Base-by-base conservation (phyloP, 768 basidiomycete genomes). In the button mushroom (Agaricus bisporus) region DNA sequence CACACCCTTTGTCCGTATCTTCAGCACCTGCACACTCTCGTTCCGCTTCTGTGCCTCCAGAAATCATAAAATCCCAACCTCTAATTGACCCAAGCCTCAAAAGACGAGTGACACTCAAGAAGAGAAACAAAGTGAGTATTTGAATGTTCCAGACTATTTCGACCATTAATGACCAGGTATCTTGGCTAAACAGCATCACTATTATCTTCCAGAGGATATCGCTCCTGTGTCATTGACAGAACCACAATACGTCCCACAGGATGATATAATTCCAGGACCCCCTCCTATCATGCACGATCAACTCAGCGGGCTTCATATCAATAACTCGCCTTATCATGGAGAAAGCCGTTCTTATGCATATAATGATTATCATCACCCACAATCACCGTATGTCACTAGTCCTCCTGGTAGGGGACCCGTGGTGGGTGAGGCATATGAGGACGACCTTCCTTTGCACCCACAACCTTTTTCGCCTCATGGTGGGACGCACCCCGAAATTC, bases 31-130 rank as follows among this genome's bases (percentile, higher is more conserved):
- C 29, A 10, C 25, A 48, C 12, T 48, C 53, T 17, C 45, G 41
- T 12, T 54, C 53, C 5, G 32, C 46, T 22, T 54, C 53, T 9
- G 32, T 54, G 47, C 53, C 53, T 48, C 46, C 53, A 15, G 46
- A 48, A 37, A 54, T 54, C 28, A 25, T 54, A 32, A 54, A 42
- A 43, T 54, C 53, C 18, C 53, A 48, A 25, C 53, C 53, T 20
- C 17, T 54, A 35, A n/a, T 38, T 17, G 53, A 54, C 32, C 53
- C 53, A 18, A 42, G 46, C 20, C 45, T 54, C 22, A 39, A 38
- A 42, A 26, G 53, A 37, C 53, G 46, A 15, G 39, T 46, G 8
- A 54, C 53, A 5, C 53, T 54, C 41, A 54, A 42, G 22, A 54
- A 48, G 41, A 54, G 48, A 20, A 41, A 48, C 32, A 54, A 48